Percentiles rank a stretch among this genome's conserved stretches.
phyloP scores from a whole-genome alignment of 148 eudicot species.

The Cornus kousa region DNA sequence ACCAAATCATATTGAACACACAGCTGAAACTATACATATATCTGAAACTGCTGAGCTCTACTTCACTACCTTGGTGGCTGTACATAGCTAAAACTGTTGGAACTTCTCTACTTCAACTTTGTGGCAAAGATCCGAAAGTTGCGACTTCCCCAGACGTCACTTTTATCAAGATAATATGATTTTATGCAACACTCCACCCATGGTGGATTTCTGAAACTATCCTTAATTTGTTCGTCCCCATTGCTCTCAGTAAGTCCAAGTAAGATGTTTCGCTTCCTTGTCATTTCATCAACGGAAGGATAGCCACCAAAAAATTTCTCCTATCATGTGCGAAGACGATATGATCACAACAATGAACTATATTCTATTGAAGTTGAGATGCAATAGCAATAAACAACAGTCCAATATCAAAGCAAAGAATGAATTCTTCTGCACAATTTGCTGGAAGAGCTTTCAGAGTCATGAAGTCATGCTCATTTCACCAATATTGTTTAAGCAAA shows the following conservation, averaged over 20 bases:
- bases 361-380: no score
- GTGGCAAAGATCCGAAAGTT: conserved; percentile 64
- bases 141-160: conserved; percentile 56
- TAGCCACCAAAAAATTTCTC: conserved; percentile 53
- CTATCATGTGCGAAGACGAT: conserved; percentile 27
- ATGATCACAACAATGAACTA: background rate
- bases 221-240: conserved; percentile 16
- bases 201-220: conserved; percentile 66
- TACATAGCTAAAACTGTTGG: conserved; percentile 12
- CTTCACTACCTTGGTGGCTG: no score
- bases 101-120: conserved; percentile 25
- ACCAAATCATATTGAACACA: no score
- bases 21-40: no score
- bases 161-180: conserved; percentile 59
- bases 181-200: conserved; percentile 80
- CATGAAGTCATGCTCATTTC: no score
- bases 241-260: conserved; percentile 49
- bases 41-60: no score
- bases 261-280: conserved; percentile 47
- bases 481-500: no score
- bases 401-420: no score
- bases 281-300: conserved; percentile 36
- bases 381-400: no score
- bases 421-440: no score
- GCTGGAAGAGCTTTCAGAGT: no score